phyloP scores from a whole-genome alignment of 805 yeast genomes.

The Hanseniaspora thailandica region DNA sequence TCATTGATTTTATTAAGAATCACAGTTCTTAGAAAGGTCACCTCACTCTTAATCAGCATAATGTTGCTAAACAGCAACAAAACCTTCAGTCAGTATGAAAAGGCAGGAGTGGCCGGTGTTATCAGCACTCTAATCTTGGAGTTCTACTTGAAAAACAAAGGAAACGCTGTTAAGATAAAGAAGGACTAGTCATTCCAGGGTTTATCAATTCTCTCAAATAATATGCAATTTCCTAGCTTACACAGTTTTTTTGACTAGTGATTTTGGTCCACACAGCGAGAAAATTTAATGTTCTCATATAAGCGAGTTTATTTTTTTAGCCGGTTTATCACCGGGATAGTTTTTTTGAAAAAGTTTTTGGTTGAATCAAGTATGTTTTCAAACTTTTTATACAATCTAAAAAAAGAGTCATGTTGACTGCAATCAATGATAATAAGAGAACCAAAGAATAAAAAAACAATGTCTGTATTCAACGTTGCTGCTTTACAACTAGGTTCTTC shows the following conservation, averaged over 20 bases:
- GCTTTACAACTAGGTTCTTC: constrained; percentile 36
- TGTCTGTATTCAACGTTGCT: constrained; percentile 29
- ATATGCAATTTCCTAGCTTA: too few relatives aligned
- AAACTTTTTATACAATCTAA: neutral
- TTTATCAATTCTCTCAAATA: neutral
- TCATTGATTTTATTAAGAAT: constrained; percentile 79
- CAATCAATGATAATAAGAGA: too few relatives aligned
- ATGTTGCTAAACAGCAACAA: constrained; percentile 63
- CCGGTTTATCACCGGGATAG: too few relatives aligned
- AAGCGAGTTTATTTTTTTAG: too few relatives aligned
- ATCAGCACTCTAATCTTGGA: constrained; percentile 80
- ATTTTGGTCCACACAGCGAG: too few relatives aligned
- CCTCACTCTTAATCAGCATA: constrained; percentile 85
- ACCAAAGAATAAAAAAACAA: constrained; percentile 10
- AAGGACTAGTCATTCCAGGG: neutral
- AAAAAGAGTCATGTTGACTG: neutral
- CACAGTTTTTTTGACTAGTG: too few relatives aligned
- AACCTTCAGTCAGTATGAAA: constrained; percentile 47
- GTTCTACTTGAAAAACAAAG: constrained; percentile 38
- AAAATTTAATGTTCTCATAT: too few relatives aligned
- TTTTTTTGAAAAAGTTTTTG: too few relatives aligned
- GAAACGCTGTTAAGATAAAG: neutral
- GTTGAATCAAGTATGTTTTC: too few relatives aligned
- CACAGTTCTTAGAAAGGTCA: constrained; percentile 92
- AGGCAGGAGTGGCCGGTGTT: constrained; percentile 69